A percentile compares a stretch with the other conserved stretches of the same genome.
Evolutionary conservation across 257 asterid species (phyloP).

Genomic region (Penstemon eatonii): DNA sequence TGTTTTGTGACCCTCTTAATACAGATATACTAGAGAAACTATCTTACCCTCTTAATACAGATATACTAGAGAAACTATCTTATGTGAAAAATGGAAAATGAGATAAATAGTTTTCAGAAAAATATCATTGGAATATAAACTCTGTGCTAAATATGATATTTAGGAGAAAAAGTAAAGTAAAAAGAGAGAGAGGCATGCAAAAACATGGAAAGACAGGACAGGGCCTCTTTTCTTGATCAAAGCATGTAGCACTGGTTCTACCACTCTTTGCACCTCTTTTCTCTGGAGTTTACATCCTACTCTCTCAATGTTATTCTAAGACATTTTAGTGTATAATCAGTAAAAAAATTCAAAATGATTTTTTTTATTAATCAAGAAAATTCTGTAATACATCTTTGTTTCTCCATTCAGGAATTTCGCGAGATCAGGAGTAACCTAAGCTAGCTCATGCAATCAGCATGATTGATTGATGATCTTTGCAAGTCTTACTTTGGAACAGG

Average conservation of each 20-base stretch:
- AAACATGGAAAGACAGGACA: neutral
- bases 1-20: too few relatives aligned
- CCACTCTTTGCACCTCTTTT: neutral
- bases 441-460: neutral
- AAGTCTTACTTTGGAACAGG: neutral
- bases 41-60: too few relatives aligned
- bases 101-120: neutral
- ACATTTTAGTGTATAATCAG: constrained; percentile 6
- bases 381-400: neutral
- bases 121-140: neutral
- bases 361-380: neutral
- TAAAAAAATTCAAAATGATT: neutral
- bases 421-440: constrained; percentile 4
- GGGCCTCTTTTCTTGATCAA: neutral
- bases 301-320: constrained; percentile 1
- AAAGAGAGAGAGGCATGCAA: too few relatives aligned
- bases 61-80: neutral
- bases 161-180: neutral
- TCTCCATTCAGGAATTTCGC: constrained; percentile 31
- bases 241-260: neutral
- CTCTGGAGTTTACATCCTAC: neutral
- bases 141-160: neutral
- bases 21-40: neutral
- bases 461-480: constrained; percentile 1
- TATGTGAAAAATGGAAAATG: neutral